These are phyloP conservation scores for Stagonosporopsis vannaccii DNA, from an alignment of 2,329 filamentous ascomycete genomes.

Conservation along the genomic window DNA sequence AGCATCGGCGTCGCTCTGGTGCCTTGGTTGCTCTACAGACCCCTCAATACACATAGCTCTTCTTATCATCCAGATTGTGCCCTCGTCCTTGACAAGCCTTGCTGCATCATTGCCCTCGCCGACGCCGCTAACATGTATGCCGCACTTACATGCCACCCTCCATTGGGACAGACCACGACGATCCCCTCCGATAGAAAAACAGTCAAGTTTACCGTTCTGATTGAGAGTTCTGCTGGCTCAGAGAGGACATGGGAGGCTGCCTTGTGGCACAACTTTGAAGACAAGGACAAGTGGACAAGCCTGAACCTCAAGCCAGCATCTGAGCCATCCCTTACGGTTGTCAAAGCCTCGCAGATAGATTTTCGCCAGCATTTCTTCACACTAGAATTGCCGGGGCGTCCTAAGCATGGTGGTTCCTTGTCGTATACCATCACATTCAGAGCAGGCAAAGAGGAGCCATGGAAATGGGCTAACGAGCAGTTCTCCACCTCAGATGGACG, in stretches of 20 bases:
- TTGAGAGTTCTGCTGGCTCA: constrained; percentile 68
- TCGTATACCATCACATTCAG: constrained; percentile 78
- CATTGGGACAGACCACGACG: constrained; percentile 76
- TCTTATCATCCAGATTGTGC: neutral
- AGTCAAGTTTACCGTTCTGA: constrained; percentile 69
- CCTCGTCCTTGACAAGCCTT: neutral
- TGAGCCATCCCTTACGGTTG: constrained; percentile 34
- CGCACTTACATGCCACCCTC: constrained; percentile 69
- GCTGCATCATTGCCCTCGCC: neutral
- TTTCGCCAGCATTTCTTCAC: constrained; percentile 62
- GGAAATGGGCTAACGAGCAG: constrained; percentile 75
- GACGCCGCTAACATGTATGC: constrained; percentile 54
- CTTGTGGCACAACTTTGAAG: constrained; percentile 74
- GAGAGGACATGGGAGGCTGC: constrained; percentile 72
- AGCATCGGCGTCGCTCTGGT: constrained; percentile 10
- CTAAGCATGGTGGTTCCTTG: constrained; percentile 57
- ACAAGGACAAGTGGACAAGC: constrained; percentile 65
- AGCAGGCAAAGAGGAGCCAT: constrained; percentile 58
- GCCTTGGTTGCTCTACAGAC: constrained; percentile 2
- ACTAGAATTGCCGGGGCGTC: constrained; percentile 54
- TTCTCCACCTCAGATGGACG: constrained; percentile 69
- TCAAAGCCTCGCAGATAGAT: constrained; percentile 22
- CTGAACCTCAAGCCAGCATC: constrained; percentile 59
- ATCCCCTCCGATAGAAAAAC: constrained; percentile 54
- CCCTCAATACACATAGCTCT: constrained; percentile 1